phyloP scores from a whole-genome alignment of 179 eudicot genomes.

The Beta macrorhiza region DNA sequence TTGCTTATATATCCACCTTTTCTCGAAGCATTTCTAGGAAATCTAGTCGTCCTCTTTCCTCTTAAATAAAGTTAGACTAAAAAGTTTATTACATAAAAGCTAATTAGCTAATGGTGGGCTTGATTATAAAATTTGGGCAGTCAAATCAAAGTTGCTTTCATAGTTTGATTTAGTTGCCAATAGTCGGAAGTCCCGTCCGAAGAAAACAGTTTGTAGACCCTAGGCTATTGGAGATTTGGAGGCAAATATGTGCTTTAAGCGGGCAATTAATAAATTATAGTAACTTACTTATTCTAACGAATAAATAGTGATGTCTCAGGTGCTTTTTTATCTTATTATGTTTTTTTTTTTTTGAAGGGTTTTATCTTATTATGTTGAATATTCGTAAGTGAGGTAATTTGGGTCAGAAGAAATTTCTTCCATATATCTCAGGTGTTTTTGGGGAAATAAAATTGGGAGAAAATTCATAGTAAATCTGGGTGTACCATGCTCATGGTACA shows the following conservation, averaged over 20 bases:
- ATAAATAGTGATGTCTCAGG: too few species aligned
- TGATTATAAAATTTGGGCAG: background rate
- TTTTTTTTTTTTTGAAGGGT: too few species aligned
- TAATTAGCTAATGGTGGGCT: background rate
- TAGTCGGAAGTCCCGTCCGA: background rate
- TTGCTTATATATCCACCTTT: background rate
- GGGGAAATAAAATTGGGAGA: too few species aligned
- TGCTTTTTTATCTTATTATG: too few species aligned
- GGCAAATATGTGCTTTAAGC: background rate
- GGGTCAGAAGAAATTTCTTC: too few species aligned
- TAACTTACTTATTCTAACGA: too few species aligned
- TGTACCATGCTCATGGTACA: too few species aligned
- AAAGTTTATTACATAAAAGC: background rate
- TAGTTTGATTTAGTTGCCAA: background rate
- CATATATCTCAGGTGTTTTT: too few species aligned
- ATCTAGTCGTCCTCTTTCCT: background rate
- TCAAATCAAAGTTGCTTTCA: constrained; percentile 10
- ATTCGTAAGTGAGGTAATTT: too few species aligned
- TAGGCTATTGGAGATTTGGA: background rate
- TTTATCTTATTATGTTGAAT: too few species aligned
- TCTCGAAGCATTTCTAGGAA: background rate
- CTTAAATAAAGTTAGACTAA: background rate
- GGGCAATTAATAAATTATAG: too few species aligned
- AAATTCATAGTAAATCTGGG: too few species aligned
- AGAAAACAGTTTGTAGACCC: background rate